Percentiles rank a stretch among this genome's conserved stretches.
Evolutionary conservation across 768 basidiomycete genomes (phyloP).

Genomic region (Russula lepida): DNA sequence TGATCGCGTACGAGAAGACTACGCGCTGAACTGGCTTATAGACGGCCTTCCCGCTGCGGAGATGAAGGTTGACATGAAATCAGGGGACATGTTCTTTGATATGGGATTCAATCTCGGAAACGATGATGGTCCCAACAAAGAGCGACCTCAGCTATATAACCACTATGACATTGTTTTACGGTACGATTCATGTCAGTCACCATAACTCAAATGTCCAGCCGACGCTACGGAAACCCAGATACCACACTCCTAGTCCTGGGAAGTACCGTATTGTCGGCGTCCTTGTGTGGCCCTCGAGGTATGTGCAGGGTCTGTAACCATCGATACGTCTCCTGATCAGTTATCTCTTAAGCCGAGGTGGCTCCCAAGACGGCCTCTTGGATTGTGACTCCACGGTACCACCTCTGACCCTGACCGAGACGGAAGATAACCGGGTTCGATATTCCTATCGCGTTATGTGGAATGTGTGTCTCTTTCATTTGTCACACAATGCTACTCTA

Average conservation of each 20-base stretch:
- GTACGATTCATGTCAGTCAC: slow-evolving; percentile 30
- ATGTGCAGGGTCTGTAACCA: neutral
- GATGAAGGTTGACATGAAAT: slow-evolving; percentile 76
- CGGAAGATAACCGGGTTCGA: slow-evolving; percentile 49
- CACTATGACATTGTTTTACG: slow-evolving; percentile 84
- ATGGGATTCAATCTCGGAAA: slow-evolving; percentile 89
- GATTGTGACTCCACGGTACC: slow-evolving; percentile 43
- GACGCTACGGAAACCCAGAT: slow-evolving; percentile 40
- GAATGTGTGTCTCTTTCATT: slow-evolving; percentile 46
- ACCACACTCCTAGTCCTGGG: slow-evolving; percentile 62
- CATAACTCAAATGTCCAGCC: neutral
- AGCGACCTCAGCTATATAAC: slow-evolving; percentile 73
- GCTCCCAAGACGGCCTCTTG: slow-evolving; percentile 40
- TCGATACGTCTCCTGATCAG: neutral
- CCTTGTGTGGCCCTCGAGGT: slow-evolving; percentile 69
- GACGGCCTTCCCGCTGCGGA: slow-evolving; percentile 93
- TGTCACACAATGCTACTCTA: neutral
- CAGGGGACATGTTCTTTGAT: slow-evolving; percentile 83
- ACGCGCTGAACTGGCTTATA: slow-evolving; percentile 89
- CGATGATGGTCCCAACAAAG: slow-evolving; percentile 49
- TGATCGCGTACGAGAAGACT: slow-evolving; percentile 83
- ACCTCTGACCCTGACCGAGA: slow-evolving; percentile 57
- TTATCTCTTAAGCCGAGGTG: slow-evolving; percentile 47
- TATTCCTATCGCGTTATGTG: slow-evolving; percentile 88
- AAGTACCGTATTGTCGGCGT: slow-evolving; percentile 89